Conservation (phyloP, 768 basidiomycete genomes). For the Rhodotorula diobovata region DNA sequence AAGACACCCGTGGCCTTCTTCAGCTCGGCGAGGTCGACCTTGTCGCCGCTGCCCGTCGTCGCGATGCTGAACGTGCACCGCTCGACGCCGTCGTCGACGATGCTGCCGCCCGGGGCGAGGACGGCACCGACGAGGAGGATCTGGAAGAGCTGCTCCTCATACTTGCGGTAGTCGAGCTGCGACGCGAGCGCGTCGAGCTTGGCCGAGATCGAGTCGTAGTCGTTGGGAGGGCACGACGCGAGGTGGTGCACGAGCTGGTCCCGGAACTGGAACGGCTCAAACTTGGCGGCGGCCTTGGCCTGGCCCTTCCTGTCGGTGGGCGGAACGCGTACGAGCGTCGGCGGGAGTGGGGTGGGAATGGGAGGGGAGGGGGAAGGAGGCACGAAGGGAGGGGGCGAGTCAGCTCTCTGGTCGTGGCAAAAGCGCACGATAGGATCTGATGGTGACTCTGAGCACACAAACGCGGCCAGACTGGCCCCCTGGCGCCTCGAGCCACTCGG, state of each 20-base stretch:
- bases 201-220: constrained; percentile 74
- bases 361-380: neutral
- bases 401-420: too few relatives aligned
- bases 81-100: constrained; percentile 66
- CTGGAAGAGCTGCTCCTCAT: constrained; percentile 94
- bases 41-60: constrained; percentile 60
- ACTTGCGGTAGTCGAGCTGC: constrained; percentile 91
- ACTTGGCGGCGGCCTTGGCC: constrained; percentile 40
- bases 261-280: constrained; percentile 57
- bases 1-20: constrained; percentile 91
- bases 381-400: too few relatives aligned
- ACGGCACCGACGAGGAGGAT: constrained; percentile 91
- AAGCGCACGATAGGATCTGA: too few relatives aligned
- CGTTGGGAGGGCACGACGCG: constrained; percentile 68
- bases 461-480: too few relatives aligned
- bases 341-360: neutral
- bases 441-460: too few relatives aligned
- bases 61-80: constrained; percentile 12
- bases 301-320: constrained; percentile 26
- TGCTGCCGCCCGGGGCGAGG: constrained; percentile 89
- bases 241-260: constrained; percentile 89
- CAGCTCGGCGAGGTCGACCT: constrained; percentile 74
- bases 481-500: too few relatives aligned
- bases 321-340: neutral
- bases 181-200: constrained; percentile 88